Evolutionary conservation across 2,329 filamentous ascomycete genomes (phyloP).

Genomic region (Thermoascus crustaceus): DNA sequence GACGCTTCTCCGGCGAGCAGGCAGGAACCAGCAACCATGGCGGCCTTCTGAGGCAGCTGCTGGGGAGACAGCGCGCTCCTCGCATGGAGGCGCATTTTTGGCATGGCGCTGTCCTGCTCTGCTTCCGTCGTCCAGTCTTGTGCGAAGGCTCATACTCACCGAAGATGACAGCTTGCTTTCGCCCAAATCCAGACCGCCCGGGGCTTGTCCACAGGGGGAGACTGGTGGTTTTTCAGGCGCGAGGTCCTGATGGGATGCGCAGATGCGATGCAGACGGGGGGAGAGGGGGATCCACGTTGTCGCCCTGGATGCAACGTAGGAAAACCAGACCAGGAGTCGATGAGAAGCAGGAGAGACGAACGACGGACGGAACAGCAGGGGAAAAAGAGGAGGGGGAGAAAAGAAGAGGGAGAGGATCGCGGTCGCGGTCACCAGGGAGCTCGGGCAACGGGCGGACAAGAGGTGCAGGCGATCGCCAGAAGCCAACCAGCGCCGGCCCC

Average conservation of each 20-base stretch:
- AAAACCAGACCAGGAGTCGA: background rate
- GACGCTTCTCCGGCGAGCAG: background rate
- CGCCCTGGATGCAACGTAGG: background rate
- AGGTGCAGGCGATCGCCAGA: background rate
- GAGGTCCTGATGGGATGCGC: background rate
- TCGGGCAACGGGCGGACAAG: constrained; percentile 1
- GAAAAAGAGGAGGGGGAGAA: constrained; percentile 1
- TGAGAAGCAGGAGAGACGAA: background rate
- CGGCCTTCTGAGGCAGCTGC: background rate
- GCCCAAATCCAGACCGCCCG: background rate
- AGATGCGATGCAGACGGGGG: background rate
- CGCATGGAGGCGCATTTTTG: too few species aligned
- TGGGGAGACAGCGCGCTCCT: background rate
- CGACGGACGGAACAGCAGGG: constrained; percentile 1
- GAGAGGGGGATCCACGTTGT: constrained; percentile 1
- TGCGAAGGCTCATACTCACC: constrained; percentile 1
- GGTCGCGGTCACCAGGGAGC: too few species aligned
- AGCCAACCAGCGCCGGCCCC: background rate
- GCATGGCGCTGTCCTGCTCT: background rate
- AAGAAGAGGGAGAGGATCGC: background rate
- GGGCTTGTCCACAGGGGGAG: background rate
- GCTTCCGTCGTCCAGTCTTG: background rate
- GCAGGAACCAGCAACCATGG: background rate
- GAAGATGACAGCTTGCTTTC: background rate
- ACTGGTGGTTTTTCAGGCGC: background rate